phyloP scores from a whole-genome alignment of 2,329 filamentous ascomycete species.

The Colletotrichum karsti region DNA sequence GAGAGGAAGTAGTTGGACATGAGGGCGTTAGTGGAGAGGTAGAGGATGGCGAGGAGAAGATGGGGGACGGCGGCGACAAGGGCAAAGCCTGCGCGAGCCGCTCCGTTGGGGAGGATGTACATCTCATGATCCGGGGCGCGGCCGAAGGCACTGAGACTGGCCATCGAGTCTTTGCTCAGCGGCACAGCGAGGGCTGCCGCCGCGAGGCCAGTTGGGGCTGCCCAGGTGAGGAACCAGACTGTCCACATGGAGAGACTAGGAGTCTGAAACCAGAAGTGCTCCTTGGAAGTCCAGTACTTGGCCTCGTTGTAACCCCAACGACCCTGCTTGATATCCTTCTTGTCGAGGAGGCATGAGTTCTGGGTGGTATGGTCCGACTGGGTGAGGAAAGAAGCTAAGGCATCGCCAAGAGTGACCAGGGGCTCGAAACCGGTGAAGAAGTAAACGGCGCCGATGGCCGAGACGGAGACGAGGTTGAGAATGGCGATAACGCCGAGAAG shows the following conservation, averaged over 20 bases:
- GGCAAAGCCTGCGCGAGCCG: conserved; percentile 38
- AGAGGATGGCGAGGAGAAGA: conserved; percentile 55
- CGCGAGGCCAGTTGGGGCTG: conserved; percentile 44
- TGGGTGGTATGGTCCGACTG: conserved; percentile 53
- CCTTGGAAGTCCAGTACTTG: conserved; percentile 50
- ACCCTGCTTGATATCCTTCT: conserved; percentile 52
- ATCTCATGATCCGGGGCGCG: conserved; percentile 43
- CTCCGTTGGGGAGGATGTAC: conserved; percentile 35
- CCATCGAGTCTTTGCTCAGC: conserved; percentile 37
- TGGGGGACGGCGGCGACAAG: conserved; percentile 58
- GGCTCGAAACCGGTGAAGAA: conserved; percentile 46
- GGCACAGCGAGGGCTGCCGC: conserved; percentile 48
- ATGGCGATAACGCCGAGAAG: conserved; percentile 53
- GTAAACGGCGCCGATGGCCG: conserved; percentile 40
- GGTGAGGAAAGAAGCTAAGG: conserved; percentile 57
- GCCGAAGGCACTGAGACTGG: conserved; percentile 48
- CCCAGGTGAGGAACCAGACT: conserved; percentile 48
- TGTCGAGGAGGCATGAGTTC: conserved; percentile 55
- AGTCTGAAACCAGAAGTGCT: conserved; percentile 55
- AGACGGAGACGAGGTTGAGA: conserved; percentile 48
- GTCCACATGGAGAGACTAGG: conserved; percentile 53
- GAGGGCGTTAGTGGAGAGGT: conserved; percentile 56
- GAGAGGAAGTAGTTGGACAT: conserved; percentile 58
- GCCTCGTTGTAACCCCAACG: conserved; percentile 52
- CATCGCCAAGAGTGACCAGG: conserved; percentile 59